phyloP scores from a whole-genome alignment of 2,329 filamentous ascomycete species.

The Colletotrichum spinosum region DNA sequence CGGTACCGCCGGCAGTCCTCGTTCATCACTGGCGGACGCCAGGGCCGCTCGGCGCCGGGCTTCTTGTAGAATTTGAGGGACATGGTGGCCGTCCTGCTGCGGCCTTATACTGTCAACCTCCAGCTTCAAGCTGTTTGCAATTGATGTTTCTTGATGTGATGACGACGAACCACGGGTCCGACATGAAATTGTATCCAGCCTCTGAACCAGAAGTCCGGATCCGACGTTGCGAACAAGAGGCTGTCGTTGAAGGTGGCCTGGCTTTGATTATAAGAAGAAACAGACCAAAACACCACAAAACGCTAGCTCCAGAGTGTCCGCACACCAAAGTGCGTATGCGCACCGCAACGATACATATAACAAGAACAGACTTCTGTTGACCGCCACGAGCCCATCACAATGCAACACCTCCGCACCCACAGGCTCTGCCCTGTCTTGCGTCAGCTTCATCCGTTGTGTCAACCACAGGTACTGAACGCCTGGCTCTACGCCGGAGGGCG shows the following conservation, averaged over 20 bases:
- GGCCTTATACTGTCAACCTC: not conserved
- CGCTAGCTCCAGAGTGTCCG: slow-evolving; percentile 24
- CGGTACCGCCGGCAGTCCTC: slow-evolving; percentile 39
- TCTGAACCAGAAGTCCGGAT: slow-evolving; percentile 8
- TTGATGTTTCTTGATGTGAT: not conserved
- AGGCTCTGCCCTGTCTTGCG: slow-evolving; percentile 17
- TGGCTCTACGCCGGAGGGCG: slow-evolving; percentile 11
- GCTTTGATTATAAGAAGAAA: slow-evolving; percentile 19
- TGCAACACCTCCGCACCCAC: slow-evolving; percentile 3
- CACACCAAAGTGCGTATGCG: slow-evolving; percentile 21
- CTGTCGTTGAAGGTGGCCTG: slow-evolving; percentile 1
- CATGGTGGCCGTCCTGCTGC: slow-evolving; percentile 24
- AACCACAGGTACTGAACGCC: slow-evolving; percentile 2
- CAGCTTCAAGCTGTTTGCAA: slow-evolving; percentile 8
- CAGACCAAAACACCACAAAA: slow-evolving; percentile 27
- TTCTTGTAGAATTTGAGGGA: slow-evolving; percentile 38
- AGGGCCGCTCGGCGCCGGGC: slow-evolving; percentile 34
- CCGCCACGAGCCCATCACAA: slow-evolving; percentile 8
- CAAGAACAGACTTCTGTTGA: slow-evolving; percentile 5
- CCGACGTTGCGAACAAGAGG: slow-evolving; percentile 2
- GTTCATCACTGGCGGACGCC: slow-evolving; percentile 35
- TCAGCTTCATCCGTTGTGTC: slow-evolving; percentile 33
- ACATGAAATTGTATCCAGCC: not conserved
- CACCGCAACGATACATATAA: slow-evolving; percentile 22
- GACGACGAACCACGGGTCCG: slow-evolving; percentile 1